Conservation (phyloP, 1,284 basidiomycete species). For the Inonotus obliquus region DNA sequence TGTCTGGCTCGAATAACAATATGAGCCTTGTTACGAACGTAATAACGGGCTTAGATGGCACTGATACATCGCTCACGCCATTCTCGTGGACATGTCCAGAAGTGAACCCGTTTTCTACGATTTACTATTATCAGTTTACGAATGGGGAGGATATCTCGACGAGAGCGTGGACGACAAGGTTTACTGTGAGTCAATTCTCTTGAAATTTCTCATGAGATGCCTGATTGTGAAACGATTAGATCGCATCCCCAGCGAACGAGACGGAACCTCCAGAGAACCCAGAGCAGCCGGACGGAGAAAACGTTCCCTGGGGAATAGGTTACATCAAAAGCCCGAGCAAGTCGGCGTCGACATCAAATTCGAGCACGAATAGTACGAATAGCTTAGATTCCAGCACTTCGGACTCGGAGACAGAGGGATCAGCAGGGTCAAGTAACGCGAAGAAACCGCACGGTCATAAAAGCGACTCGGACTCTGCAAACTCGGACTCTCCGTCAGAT, state of each 20-base stretch:
- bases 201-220: background rate
- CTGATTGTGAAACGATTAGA: conserved; percentile 21
- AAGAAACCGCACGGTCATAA: conserved; percentile 2
- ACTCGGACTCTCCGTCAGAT: background rate
- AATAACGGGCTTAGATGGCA: conserved; percentile 31
- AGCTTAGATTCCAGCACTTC: background rate
- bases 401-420: background rate
- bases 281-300: conserved; percentile 32
- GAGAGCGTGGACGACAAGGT: conserved; percentile 36
- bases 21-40: conserved; percentile 33
- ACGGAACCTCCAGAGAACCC: conserved; percentile 27
- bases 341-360: background rate
- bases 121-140: conserved; percentile 40
- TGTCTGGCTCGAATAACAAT: conserved; percentile 37
- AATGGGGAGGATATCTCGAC: conserved; percentile 27
- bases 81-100: conserved; percentile 36
- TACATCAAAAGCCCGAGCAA: background rate
- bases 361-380: background rate
- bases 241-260: conserved; percentile 28
- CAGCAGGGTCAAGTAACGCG: background rate
- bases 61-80: conserved; percentile 29
- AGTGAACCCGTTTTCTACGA: conserved; percentile 34
- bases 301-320: conserved; percentile 31
- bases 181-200: conserved; percentile 28
- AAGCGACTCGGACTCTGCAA: background rate